These are phyloP conservation scores for Fusarium poae DNA, from an alignment of 2,329 filamentous ascomycete genomes.

Conservation along the genomic window DNA sequence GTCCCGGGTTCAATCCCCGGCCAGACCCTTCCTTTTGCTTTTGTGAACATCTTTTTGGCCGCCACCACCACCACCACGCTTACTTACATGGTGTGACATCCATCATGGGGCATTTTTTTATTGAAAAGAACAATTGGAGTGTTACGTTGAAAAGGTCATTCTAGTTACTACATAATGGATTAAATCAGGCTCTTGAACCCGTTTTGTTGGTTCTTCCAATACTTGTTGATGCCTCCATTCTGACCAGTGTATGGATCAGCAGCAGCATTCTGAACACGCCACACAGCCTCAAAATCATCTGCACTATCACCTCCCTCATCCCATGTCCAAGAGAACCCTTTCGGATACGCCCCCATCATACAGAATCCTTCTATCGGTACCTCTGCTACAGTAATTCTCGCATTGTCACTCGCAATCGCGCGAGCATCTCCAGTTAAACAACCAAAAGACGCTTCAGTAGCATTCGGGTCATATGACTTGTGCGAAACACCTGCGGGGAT, in stretches of 20 bases:
- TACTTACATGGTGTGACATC: too few relatives aligned
- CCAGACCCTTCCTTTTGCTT: constrained; percentile 55
- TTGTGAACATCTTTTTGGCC: neutral
- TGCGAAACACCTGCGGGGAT: constrained; percentile 23
- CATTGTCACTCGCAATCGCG: neutral
- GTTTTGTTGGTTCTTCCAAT: neutral
- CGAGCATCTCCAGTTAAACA: constrained; percentile 25
- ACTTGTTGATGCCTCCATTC: neutral
- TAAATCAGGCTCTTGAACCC: accelerated
- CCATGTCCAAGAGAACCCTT: constrained; percentile 22
- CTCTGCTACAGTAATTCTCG: constrained; percentile 5
- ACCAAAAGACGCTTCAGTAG: neutral
- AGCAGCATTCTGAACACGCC: neutral
- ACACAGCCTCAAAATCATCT: constrained; percentile 13
- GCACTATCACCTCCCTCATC: constrained; percentile 22
- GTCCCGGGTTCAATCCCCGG: constrained; percentile 62
- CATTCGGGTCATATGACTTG: constrained; percentile 12
- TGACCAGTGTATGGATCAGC: constrained; percentile 18
- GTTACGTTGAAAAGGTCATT: too few relatives aligned
- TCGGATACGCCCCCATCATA: constrained; percentile 26
- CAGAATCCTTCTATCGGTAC: constrained; percentile 18
- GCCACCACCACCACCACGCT: too few relatives aligned
- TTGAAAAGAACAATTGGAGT: too few relatives aligned
- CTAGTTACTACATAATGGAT: neutral
- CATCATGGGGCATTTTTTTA: too few relatives aligned